Evolutionary conservation across 2,329 filamentous ascomycete genomes (phyloP).

Genomic region (Penicillium freii): DNA sequence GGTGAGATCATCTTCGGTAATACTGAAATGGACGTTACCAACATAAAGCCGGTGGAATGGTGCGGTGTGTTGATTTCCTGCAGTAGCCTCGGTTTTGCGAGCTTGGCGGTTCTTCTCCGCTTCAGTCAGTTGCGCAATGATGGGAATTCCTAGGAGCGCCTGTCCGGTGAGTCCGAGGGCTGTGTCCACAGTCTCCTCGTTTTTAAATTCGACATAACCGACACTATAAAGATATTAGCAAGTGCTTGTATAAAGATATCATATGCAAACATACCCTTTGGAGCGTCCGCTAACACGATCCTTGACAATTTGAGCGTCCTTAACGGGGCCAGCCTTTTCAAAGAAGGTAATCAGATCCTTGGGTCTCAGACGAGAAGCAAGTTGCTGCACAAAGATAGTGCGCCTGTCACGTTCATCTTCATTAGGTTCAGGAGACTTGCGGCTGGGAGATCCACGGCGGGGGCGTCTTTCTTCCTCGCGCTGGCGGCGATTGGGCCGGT

Average conservation of each 20-base stretch:
- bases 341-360: slow-evolving; percentile 94
- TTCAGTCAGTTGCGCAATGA: slow-evolving; percentile 97
- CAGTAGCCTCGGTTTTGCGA: slow-evolving; percentile 70
- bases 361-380: slow-evolving; percentile 87
- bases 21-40: slow-evolving; percentile 99
- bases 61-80: slow-evolving; percentile 72
- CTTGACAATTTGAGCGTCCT: slow-evolving; percentile 98
- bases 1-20: slow-evolving; percentile 92
- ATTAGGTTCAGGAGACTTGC: slow-evolving; percentile 66
- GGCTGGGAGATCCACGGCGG: slow-evolving; percentile 49
- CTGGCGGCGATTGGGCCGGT: slow-evolving; percentile 52
- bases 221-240: slow-evolving; percentile 59
- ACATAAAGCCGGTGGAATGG: slow-evolving; percentile 98
- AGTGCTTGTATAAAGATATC: slow-evolving; percentile 9
- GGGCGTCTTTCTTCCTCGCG: slow-evolving; percentile 47
- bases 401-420: slow-evolving; percentile 96
- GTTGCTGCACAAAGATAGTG: slow-evolving; percentile 97
- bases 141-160: slow-evolving; percentile 96
- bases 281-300: slow-evolving; percentile 94
- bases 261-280: slow-evolving; percentile 71
- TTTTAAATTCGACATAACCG: slow-evolving; percentile 98
- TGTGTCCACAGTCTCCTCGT: slow-evolving; percentile 87
- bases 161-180: slow-evolving; percentile 98
- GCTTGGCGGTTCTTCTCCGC: slow-evolving; percentile 99
- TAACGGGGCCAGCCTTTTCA: slow-evolving; percentile 88